A percentile compares a stretch with the other conserved stretches of the same genome.
phyloP scores from a whole-genome alignment of 1,284 basidiomycete genomes.

The Fomitopsis pinicola region DNA sequence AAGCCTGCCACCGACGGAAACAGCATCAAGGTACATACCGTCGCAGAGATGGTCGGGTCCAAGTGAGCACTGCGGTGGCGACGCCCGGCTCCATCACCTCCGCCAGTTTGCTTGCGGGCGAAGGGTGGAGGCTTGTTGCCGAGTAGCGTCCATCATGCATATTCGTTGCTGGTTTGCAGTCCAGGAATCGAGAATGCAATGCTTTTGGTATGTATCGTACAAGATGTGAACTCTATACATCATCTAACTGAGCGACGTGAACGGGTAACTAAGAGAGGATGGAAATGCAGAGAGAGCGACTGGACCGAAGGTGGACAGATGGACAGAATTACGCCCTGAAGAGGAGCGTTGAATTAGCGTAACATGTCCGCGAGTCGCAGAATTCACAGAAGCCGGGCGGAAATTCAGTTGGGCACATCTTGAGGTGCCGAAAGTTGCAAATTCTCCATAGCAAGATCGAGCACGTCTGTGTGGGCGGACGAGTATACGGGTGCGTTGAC shows the following conservation, averaged over 20 bases:
- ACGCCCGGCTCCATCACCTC: not conserved
- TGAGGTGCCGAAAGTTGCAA: constrained; percentile 28
- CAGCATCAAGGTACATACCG: constrained; percentile 18
- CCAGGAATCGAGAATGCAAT: not conserved
- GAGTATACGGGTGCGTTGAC: constrained; percentile 30
- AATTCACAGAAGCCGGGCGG: not conserved
- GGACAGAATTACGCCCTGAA: not conserved
- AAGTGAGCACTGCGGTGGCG: not conserved
- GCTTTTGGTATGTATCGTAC: constrained; percentile 3
- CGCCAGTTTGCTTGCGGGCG: not conserved
- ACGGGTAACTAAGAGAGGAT: not conserved
- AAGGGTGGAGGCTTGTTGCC: not conserved
- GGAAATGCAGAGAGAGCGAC: not conserved
- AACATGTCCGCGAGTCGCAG: not conserved
- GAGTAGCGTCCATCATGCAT: not conserved
- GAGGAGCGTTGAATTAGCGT: constrained; percentile 1
- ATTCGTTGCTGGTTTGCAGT: not conserved
- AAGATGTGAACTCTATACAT: not conserved
- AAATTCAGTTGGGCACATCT: not conserved
- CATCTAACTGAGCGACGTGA: not conserved
- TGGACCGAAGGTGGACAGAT: not conserved
- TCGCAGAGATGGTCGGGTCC: not conserved
- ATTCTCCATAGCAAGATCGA: constrained; percentile 68
- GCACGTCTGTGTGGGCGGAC: constrained; percentile 50
- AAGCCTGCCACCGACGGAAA: constrained; percentile 21